Evolutionary conservation across 371 early-diverging fungal species (phyloP).

Genomic region (Haplosporangium sp.): DNA sequence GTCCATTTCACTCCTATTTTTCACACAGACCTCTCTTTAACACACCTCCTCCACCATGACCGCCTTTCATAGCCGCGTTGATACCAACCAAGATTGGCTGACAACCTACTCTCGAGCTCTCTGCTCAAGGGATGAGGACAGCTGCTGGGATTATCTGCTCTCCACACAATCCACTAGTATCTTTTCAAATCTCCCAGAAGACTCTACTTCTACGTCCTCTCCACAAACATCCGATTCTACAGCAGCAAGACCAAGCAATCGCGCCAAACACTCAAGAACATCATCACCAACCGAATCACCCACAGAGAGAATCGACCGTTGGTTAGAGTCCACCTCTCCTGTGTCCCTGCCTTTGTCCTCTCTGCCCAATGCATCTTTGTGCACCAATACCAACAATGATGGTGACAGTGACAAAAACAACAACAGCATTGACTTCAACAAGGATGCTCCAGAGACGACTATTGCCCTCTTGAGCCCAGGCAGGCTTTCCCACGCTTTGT

Average conservation of each 20-base stretch:
- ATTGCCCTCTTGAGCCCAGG: constrained; percentile 26
- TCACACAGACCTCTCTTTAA: background rate
- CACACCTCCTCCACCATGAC: constrained; percentile 14
- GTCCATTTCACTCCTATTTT: too few relatives aligned
- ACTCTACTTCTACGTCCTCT: background rate
- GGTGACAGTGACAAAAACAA: background rate
- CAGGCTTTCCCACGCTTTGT: constrained; percentile 38
- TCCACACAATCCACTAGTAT: constrained; percentile 22
- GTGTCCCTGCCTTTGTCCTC: constrained; percentile 2
- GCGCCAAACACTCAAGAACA: background rate
- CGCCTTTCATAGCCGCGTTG: constrained; percentile 25
- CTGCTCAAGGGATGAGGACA: constrained; percentile 49
- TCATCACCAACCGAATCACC: too few relatives aligned
- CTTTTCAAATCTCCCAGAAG: constrained; percentile 11
- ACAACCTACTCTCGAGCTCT: constrained; percentile 39
- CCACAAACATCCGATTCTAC: background rate
- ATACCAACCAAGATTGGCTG: constrained; percentile 28
- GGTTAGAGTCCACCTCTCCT: background rate
- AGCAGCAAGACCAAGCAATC: background rate
- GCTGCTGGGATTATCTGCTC: constrained; percentile 42
- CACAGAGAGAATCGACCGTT: background rate
- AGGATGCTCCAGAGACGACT: background rate
- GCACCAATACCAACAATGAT: too few relatives aligned
- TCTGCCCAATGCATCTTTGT: background rate
- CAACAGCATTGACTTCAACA: constrained; percentile 2